Evolutionary conservation across 2,329 filamentous ascomycete genomes (phyloP).

Genomic region (Emydomyces testavorans): DNA sequence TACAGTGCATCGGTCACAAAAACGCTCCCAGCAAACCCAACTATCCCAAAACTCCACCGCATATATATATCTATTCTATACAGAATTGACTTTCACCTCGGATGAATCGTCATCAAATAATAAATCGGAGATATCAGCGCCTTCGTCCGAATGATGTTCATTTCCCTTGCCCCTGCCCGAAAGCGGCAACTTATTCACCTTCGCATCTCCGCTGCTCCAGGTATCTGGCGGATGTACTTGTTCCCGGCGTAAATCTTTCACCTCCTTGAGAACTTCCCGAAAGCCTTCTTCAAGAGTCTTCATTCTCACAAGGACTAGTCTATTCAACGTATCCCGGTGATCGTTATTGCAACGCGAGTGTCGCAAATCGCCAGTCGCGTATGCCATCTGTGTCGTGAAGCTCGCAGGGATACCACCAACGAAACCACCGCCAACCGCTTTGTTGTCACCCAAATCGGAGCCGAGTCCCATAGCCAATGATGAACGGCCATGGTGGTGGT

Average conservation of each 20-base stretch:
- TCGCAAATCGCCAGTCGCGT: constrained; percentile 53
- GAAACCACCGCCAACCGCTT: constrained; percentile 49
- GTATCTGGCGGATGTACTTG: not conserved
- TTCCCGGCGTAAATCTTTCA: constrained; percentile 46
- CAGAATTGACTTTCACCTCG: constrained; percentile 7
- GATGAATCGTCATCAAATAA: constrained; percentile 3
- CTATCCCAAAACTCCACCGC: no score
- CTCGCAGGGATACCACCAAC: constrained; percentile 53
- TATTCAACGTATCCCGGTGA: constrained; percentile 62
- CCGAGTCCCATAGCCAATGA: constrained; percentile 63
- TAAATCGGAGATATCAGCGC: constrained; percentile 2
- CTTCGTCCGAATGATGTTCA: not conserved
- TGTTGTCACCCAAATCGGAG: constrained; percentile 58
- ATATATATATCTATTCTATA: not conserved
- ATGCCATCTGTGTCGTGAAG: constrained; percentile 70
- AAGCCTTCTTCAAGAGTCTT: constrained; percentile 88
- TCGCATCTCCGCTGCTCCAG: not conserved
- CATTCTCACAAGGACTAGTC: constrained; percentile 79
- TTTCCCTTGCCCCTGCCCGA: not conserved
- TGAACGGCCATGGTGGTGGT: constrained; percentile 38
- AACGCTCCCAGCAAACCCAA: not conserved
- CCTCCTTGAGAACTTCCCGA: constrained; percentile 70
- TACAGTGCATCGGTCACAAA: not conserved
- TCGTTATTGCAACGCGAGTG: constrained; percentile 30
- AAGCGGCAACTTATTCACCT: not conserved